Evolutionary conservation across 805 yeast genomes (phyloP).

Genomic region (Kodamaea kakaduensis): DNA sequence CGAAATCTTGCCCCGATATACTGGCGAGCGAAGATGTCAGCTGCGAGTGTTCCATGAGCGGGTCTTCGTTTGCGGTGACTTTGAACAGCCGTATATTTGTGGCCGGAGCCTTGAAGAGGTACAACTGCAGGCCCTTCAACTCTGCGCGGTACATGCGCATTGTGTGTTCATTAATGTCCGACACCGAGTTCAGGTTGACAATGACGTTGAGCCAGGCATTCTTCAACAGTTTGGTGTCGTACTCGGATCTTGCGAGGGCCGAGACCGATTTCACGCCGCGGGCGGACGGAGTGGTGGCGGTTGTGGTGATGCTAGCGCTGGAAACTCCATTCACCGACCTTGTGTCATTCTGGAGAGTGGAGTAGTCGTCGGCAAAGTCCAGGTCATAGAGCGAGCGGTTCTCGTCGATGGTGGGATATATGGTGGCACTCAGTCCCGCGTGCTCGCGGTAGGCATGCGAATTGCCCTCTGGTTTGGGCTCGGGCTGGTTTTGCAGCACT

Average conservation of each 20-base stretch:
- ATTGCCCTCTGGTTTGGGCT: background rate
- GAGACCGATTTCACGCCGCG: slow-evolving; percentile 14
- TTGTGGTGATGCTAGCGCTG: slow-evolving; percentile 1
- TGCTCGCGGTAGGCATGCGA: background rate
- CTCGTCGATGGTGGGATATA: slow-evolving; percentile 1
- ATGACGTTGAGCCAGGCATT: slow-evolving; percentile 38
- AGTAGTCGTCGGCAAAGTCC: slow-evolving; percentile 4
- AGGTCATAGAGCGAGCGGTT: slow-evolving; percentile 6
- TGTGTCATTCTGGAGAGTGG: slow-evolving; percentile 1
- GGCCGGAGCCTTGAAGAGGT: slow-evolving; percentile 55
- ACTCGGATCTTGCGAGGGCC: slow-evolving; percentile 25
- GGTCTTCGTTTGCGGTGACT: slow-evolving; percentile 11
- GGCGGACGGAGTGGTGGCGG: background rate
- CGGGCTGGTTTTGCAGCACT: background rate
- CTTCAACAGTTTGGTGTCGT: slow-evolving; percentile 28
- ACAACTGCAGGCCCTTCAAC: slow-evolving; percentile 63
- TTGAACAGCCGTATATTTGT: slow-evolving; percentile 36
- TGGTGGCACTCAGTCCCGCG: no score
- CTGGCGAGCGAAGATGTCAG: background rate
- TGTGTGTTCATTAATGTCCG: slow-evolving; percentile 31
- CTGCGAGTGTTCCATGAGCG: slow-evolving; percentile 3
- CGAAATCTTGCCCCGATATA: background rate
- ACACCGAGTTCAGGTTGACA: slow-evolving; percentile 28
- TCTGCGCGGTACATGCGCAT: slow-evolving; percentile 58
- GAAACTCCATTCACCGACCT: background rate